Conservation (phyloP, 2,329 filamentous ascomycete genomes). For the Gaeumannomyces tritici region DNA sequence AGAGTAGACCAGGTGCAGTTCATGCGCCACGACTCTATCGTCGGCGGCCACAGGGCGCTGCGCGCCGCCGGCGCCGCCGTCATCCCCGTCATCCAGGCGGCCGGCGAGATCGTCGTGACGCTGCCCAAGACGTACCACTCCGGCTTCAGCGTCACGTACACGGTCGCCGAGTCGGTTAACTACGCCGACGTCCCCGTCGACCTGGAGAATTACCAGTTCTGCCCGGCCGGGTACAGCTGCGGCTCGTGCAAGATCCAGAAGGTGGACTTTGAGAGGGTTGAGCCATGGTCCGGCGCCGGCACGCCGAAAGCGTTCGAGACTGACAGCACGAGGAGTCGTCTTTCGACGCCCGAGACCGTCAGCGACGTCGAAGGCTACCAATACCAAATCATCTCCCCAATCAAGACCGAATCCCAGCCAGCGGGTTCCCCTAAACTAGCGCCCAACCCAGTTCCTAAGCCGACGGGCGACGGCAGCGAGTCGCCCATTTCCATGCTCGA, state of each 20-base stretch:
- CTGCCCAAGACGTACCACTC: not conserved
- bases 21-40: conserved; percentile 1
- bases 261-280: not conserved
- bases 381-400: not conserved
- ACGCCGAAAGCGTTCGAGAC: not conserved
- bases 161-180: conserved; percentile 1
- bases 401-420: not conserved
- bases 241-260: not conserved
- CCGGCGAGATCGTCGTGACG: not conserved
- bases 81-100: not conserved
- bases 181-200: not conserved
- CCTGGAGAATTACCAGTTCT: not conserved
- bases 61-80: not conserved
- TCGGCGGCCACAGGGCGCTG: not conserved
- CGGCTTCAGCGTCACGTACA: conserved; percentile 1
- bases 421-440: too few species aligned
- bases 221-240: not conserved
- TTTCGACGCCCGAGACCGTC: not conserved
- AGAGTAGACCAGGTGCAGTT: not conserved
- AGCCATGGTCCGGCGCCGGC: not conserved
- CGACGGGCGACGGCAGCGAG: too few species aligned
- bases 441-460: not conserved
- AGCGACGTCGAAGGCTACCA: too few species aligned
- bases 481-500: not conserved
- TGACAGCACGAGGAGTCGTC: not conserved